These are phyloP conservation scores for Coleophoma eucalyptorum DNA, from an alignment of 2,329 filamentous ascomycete species.

Conservation along the genomic window DNA sequence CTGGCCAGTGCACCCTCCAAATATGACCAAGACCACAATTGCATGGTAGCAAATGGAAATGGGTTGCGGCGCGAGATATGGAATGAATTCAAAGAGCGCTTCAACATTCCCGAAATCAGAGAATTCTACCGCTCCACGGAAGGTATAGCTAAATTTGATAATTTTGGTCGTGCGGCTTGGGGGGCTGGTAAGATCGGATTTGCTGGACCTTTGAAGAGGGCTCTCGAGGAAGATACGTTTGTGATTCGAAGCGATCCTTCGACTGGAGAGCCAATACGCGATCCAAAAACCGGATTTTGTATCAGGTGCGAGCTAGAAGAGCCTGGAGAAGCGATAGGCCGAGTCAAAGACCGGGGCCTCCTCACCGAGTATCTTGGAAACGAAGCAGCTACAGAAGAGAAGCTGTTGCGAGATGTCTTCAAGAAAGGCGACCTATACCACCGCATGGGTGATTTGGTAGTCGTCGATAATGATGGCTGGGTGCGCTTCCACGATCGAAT, in stretches of 20 bases:
- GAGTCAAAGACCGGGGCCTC: slow-evolving; percentile 33
- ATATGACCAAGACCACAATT: slow-evolving; percentile 38
- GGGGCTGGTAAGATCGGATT: slow-evolving; percentile 40
- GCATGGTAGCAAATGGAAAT: slow-evolving; percentile 41
- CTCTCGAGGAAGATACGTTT: slow-evolving; percentile 36
- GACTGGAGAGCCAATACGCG: slow-evolving; percentile 16
- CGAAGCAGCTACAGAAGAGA: slow-evolving; percentile 36
- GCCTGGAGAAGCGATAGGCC: slow-evolving; percentile 40
- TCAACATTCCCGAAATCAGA: slow-evolving; percentile 38
- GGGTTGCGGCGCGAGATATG: slow-evolving; percentile 43
- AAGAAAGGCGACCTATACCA: slow-evolving; percentile 40
- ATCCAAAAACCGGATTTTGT: slow-evolving; percentile 39
- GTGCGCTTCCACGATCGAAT: slow-evolving; percentile 43
- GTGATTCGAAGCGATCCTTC: slow-evolving; percentile 35
- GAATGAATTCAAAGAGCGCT: slow-evolving; percentile 39
- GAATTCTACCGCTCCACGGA: slow-evolving; percentile 45
- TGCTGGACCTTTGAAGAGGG: slow-evolving; percentile 33
- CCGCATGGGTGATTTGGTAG: slow-evolving; percentile 39
- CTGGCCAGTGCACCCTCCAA: slow-evolving; percentile 37
- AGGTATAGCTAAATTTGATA: slow-evolving; percentile 40
- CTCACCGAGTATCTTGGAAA: slow-evolving; percentile 39
- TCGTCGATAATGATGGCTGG: slow-evolving; percentile 36
- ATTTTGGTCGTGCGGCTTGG: slow-evolving; percentile 34
- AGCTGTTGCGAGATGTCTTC: slow-evolving; percentile 39
- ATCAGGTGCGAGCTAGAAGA: slow-evolving; percentile 31